Evolutionary conservation across 306 rosid genomes (phyloP), one percentile per base, ranked within the genome.

Genomic region (Vigna radiata): DNA sequence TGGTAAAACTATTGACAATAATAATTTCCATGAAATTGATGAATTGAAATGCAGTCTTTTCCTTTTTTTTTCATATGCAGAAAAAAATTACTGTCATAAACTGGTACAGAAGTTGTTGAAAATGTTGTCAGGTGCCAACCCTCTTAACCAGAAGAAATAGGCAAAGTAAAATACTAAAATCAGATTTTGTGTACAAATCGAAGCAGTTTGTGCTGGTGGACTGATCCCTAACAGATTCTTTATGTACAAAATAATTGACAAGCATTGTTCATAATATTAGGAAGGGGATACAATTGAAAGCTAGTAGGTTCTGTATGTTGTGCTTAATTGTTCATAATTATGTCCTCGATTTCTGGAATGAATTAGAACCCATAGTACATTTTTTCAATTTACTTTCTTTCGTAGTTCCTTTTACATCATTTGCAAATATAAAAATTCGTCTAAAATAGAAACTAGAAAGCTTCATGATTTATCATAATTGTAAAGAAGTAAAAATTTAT

Each of bases 1-100:
- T 91, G 98, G 98, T 94, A 86, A 76, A 50, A 77, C 25, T 31
- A 44, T 8, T 9, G 10, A 29, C 73, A 54, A 27, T 16, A 11
- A 71, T 47, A 55, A 43, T 55, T 61, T 31, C 27, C 54, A 65
- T 66, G 27, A 55, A 79, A 59, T 19, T 50, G 47, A n/a, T 53
- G 43, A 49, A 47, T 36, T 70, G 37, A 59, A 76, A 79, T 79
- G 62, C 52, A 12, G 1, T 33, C 21, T 70, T 69, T 52, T 41
- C 25, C 76, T 2, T 29, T 83, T 19, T 19, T n/a, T 60, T 31
- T 6, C 33, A 4, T 52, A 16, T 31, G 13, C 13, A 41, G 15
- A 23, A 44, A 14, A 0, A 2, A 7, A 69, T 31, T 9, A 66
- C 49, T 68, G 43, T 5, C n/a, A 49, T 66, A 15, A 37, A 72